Evolutionary conservation across 1,139 yeast genomes (phyloP), one percentile per base, ranked within the genome.

Genomic region (Debaryomycetaceae sp.): DNA sequence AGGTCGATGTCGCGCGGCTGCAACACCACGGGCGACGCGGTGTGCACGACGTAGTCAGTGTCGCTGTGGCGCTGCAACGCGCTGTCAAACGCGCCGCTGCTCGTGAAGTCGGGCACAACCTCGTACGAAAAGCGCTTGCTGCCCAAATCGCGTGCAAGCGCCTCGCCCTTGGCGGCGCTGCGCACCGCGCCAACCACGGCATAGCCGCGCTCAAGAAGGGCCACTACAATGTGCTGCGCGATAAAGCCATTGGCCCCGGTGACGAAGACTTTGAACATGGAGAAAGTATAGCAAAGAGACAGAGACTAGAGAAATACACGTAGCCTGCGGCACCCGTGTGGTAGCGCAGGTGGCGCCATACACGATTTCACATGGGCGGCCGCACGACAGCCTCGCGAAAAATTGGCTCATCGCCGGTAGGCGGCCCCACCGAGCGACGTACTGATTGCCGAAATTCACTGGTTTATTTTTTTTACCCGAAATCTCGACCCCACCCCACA

Each of bases 121-220:
- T 45, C 65, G 39, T 58, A 65, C 4, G 41, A 33, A 40, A 64
- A 64, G 16, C 58, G 49, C 12, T 51, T 46, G 15, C 48, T 37
- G 2, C 45, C 45, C 29, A 61, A 53, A 16, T 49, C 41, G 18
- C 45, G 34, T 23, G 42, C 42, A 27, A 71, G 51, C 16, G 56
- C 51, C 25, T 71, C 73, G 21, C 80, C 83, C 53, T 78, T 77
- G 18, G 17, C 48, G 18, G 48, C 48, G 4, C 60, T 43, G 42
- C 70, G 43, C 16, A 59, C 64, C 27, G 67, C 42, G 30, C 68
- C 68, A 32, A 62, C 46, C 18, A 63, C 66, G 4, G 37, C 37
- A 37, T 58, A 58, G 13, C 49, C 46, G 13, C 49, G 42, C 6
- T 40, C 41, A 20, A 54, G 28, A 20, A 66, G 45, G 20, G 43